These are phyloP conservation scores for Candida takata DNA, from an alignment of 805 yeast genomes.

Conservation along the genomic window DNA sequence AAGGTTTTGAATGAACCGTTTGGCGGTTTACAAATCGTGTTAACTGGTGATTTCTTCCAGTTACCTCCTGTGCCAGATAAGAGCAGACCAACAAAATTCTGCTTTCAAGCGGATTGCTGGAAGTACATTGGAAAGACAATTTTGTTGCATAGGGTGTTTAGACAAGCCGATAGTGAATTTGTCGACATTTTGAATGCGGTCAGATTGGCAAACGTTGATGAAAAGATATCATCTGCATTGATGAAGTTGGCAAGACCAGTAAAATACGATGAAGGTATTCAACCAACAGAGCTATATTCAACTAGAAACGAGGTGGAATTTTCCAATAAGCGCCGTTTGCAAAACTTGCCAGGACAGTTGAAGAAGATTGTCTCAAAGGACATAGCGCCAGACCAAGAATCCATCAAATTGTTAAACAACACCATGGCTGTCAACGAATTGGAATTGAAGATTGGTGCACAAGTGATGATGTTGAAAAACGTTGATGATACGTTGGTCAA, in stretches of 20 bases:
- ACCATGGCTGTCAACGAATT: slow-evolving; percentile 67
- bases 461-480: slow-evolving; percentile 90
- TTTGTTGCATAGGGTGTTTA: slow-evolving; percentile 69
- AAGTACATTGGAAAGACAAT: slow-evolving; percentile 57
- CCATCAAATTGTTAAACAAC: slow-evolving; percentile 36
- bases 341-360: slow-evolving; percentile 39
- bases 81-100: slow-evolving; percentile 40
- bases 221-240: slow-evolving; percentile 42
- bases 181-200: slow-evolving; percentile 75
- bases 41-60: slow-evolving; percentile 96
- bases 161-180: slow-evolving; percentile 80
- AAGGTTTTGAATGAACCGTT: slow-evolving; percentile 49
- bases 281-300: slow-evolving; percentile 85
- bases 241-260: slow-evolving; percentile 49
- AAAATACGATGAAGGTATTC: slow-evolving; percentile 62
- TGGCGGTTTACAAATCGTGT: slow-evolving; percentile 87
- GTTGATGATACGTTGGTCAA: slow-evolving; percentile 72
- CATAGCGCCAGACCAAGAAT: slow-evolving; percentile 19
- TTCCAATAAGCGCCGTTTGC: slow-evolving; percentile 56
- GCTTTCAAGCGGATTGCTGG: slow-evolving; percentile 79
- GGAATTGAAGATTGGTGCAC: slow-evolving; percentile 75
- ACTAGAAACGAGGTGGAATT: slow-evolving; percentile 78
- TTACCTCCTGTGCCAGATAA: slow-evolving; percentile 73
- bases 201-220: slow-evolving; percentile 61
- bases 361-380: slow-evolving; percentile 42